phyloP scores from a whole-genome alignment of 2,329 filamentous ascomycete species.

The Ceratocystis ficicola region DNA sequence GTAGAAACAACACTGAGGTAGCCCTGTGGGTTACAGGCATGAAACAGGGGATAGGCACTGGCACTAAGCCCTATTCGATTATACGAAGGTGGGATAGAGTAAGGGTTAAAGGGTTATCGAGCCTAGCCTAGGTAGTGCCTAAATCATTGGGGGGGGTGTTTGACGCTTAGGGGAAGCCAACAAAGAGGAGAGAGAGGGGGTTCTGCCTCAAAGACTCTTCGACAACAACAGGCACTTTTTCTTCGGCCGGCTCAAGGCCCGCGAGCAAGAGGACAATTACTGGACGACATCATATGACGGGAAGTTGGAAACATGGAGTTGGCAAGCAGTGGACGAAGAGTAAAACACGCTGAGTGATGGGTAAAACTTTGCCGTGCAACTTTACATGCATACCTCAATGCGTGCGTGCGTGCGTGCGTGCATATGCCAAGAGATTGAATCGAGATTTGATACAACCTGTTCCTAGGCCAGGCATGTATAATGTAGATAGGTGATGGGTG shows the following conservation, averaged over 20 bases:
- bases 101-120: not conserved
- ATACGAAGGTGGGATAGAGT: not conserved
- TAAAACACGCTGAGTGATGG: no score
- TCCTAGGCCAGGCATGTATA: not conserved
- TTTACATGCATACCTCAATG: not conserved
- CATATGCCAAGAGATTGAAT: constrained; percentile 9
- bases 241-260: not conserved
- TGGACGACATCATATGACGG: no score
- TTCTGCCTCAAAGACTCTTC: no score
- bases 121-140: not conserved
- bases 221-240: not conserved
- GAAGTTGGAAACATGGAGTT: no score
- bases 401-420: not conserved
- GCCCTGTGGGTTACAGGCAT: not conserved
- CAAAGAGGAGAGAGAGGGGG: not conserved
- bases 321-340: no score
- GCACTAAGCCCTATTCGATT: not conserved
- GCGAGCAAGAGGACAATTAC: not conserved
- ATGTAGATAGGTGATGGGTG: not conserved
- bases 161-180: not conserved
- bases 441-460: constrained; percentile 10
- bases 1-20: not conserved
- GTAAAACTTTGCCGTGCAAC: not conserved
- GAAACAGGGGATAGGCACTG: not conserved
- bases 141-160: no score